These are phyloP conservation scores for Pythium apleroticum DNA, from an alignment of 352 stramenopile genomes.

Conservation along the genomic window DNA sequence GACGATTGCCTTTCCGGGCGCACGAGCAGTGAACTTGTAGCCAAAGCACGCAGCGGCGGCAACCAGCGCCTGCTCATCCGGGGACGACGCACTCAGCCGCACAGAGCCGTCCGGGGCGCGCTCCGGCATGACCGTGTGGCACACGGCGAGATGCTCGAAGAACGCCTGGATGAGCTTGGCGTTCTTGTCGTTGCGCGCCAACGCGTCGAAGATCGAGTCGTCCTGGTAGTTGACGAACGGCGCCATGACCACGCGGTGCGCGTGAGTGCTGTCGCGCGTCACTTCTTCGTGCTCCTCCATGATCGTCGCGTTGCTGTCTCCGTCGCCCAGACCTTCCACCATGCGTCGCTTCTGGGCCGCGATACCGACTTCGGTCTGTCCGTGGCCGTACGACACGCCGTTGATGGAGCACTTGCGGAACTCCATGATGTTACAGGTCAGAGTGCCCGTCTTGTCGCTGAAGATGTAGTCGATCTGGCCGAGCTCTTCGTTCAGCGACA, in stretches of 20 bases:
- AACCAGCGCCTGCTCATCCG: conserved; percentile 89
- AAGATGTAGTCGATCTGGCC: conserved; percentile 94
- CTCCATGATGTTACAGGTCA: conserved; percentile 96
- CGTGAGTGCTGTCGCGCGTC: conserved; percentile 24
- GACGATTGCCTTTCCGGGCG: conserved; percentile 71
- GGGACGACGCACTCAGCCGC: conserved; percentile 89
- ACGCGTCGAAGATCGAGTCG: conserved; percentile 63
- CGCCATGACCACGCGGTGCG: conserved; percentile 61
- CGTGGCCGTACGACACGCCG: conserved; percentile 90
- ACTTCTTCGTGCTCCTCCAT: conserved; percentile 35
- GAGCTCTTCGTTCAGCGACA: conserved; percentile 93
- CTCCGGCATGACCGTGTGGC: conserved; percentile 98
- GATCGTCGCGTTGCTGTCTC: conserved; percentile 25
- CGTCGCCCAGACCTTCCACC: conserved; percentile 40
- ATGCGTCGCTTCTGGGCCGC: conserved; percentile 63
- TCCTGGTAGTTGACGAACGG: conserved; percentile 90
- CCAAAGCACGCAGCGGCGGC: conserved; percentile 80
- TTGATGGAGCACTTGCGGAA: conserved; percentile 97
- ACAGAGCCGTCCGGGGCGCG: conserved; percentile 84
- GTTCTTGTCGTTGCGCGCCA: conserved; percentile 45
- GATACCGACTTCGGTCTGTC: conserved; percentile 84
- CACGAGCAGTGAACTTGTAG: conserved; percentile 74
- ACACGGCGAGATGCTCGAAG: conserved; percentile 88
- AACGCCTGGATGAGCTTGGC: conserved; percentile 62
- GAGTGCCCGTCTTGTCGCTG: conserved; percentile 94